Base-by-base conservation (phyloP, 495 filamentous ascomycete genomes). In the Aspergillus homomorphus region DNA sequence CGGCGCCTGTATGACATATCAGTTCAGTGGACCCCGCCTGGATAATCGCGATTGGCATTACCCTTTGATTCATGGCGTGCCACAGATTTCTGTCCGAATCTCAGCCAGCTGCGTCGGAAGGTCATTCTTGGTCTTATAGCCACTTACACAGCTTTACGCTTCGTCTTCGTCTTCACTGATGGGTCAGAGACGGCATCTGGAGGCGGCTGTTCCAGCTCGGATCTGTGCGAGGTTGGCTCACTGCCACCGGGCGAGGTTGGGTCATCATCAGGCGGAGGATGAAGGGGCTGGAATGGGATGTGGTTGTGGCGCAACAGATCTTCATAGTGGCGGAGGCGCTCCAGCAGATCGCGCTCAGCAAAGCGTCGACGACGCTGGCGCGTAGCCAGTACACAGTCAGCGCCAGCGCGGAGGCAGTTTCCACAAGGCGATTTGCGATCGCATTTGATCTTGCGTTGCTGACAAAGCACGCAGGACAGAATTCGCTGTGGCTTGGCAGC, bases 401-500 rank as follows among this genome's bases (percentile, higher is more conserved):
- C 66, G 9, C 63, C 42, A 21, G 69, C 53, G 43, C 65, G 77
- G 23, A 72, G 49, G 59, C 84, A 86, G 55, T 81, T 78, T 3
- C 68, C 53, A 64, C 83, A 87, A 14, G 82, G 84, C 56, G 77
- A 80, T 16, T 71, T 73, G 48, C 80, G 81, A 46, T 84, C 74
- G 69, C 82, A 86, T 55, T 78, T 82, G 28, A 85, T 69, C 54
- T 85, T 86, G 45, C 82, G 80, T 60, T 83, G 80, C 61, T 84
- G 78, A 65, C 82, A 85, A 0, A 73, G 67, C 24, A 82, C 70
- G 59, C 83, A 85, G 3, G 82, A 77, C n/a, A 85, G 75, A n/a
- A 79, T 68, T 22, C 82, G 73, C 58, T 68, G 73, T 41, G 73
- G 59, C 62, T 74, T 75, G 44, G 58, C 55, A 30, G 65, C 23